A percentile compares a stretch with the other conserved stretches of the same genome.
Evolutionary conservation across 306 rosid species (phyloP).

Genomic region (Crataegus laevigata): DNA sequence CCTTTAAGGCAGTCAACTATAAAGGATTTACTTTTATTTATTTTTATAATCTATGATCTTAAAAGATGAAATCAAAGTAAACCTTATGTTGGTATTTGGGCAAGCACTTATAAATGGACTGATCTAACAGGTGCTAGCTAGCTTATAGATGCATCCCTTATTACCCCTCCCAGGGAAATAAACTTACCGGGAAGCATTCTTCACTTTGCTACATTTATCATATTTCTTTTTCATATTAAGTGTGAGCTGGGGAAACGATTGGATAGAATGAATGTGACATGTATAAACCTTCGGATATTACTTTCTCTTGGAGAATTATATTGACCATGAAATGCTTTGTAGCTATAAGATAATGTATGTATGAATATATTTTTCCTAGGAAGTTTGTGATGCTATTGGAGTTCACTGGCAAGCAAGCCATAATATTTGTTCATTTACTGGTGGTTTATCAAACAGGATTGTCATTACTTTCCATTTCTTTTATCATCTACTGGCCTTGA

Average conservation of each 20-base stretch:
- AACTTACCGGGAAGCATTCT: background rate
- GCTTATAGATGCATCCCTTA: background rate
- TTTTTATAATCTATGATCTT: background rate
- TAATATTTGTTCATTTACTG: constrained; percentile 1
- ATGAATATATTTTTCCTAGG: background rate
- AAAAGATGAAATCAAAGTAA: background rate
- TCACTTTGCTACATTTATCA: background rate
- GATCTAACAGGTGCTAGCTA: background rate
- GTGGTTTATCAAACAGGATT: constrained; percentile 1
- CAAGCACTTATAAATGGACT: background rate
- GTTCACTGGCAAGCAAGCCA: constrained; percentile 3
- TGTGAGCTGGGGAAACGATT: background rate
- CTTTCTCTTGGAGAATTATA: background rate
- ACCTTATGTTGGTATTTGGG: background rate
- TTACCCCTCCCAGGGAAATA: background rate
- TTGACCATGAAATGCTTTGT: background rate
- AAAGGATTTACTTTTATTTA: background rate
- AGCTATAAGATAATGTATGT: background rate
- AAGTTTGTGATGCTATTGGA: background rate
- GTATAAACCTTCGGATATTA: background rate
- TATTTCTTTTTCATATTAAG: background rate
- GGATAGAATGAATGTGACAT: background rate
- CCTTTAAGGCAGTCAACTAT: background rate
- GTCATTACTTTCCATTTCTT: constrained; percentile 11
- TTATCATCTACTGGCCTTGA: constrained; percentile 5